phyloP scores from a whole-genome alignment of 139 green algal species.

The Coelastrella sp. region DNA sequence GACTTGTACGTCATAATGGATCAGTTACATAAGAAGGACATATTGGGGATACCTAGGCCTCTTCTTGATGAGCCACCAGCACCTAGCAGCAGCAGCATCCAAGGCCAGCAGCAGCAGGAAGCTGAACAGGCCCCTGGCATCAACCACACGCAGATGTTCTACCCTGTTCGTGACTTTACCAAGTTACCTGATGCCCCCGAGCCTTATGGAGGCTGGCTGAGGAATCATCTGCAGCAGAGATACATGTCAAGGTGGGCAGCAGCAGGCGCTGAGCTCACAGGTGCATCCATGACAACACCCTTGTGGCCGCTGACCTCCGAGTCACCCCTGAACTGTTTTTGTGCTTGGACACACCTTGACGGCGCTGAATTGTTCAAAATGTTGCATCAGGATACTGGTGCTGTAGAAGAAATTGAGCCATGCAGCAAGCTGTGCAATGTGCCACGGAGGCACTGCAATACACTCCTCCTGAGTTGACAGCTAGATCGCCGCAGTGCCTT shows the following conservation, averaged over 20 bases:
- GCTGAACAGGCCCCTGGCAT: not conserved
- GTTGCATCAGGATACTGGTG: no score
- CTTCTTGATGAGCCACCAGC: slow-evolving; percentile 35
- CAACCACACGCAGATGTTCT: slow-evolving; percentile 52
- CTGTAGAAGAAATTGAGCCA: no score
- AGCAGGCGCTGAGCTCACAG: not conserved
- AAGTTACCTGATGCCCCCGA: slow-evolving; percentile 30
- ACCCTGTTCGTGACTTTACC: slow-evolving; percentile 41
- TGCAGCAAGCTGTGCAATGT: no score
- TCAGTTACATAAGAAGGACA: slow-evolving; percentile 46
- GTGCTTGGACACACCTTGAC: no score
- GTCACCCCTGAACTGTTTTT: not conserved
- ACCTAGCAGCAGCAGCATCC: not conserved
- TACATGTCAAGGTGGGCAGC: slow-evolving; percentile 37
- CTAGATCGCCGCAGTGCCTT: no score
- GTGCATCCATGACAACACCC: not conserved
- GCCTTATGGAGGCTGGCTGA: slow-evolving; percentile 6
- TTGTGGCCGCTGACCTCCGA: not conserved
- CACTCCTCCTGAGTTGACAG: no score
- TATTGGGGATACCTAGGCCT: slow-evolving; percentile 32
- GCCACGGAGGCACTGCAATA: no score
- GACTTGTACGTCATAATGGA: slow-evolving; percentile 47
- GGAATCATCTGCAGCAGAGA: not conserved
- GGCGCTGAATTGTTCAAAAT: no score
- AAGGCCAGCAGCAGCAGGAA: not conserved